phyloP scores from a whole-genome alignment of 2,329 filamentous ascomycete species.

The Cladorrhinum sp. region DNA sequence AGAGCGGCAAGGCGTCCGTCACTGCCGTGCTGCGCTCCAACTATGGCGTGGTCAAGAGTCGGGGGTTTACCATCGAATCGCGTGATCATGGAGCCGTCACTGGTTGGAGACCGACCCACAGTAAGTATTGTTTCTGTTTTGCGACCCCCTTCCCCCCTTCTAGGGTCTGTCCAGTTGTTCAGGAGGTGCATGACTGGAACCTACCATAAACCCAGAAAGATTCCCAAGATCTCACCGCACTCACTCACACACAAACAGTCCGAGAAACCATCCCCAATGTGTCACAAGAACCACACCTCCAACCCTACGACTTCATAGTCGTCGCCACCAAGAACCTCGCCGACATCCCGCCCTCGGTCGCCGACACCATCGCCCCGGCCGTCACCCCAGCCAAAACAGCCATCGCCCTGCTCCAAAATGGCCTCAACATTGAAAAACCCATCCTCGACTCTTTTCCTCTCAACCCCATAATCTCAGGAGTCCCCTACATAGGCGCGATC shows the following conservation, averaged over 20 bases:
- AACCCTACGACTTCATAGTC: constrained; percentile 54
- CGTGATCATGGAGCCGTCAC: constrained; percentile 51
- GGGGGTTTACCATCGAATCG: constrained; percentile 54
- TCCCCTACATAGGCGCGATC: constrained; percentile 51
- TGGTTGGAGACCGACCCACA: constrained; percentile 45
- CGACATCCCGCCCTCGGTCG: constrained; percentile 47
- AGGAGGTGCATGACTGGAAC: too few relatives aligned
- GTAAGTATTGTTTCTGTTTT: constrained; percentile 28
- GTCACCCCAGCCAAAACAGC: constrained; percentile 49
- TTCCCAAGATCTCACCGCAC: neutral
- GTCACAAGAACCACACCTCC: constrained; percentile 27
- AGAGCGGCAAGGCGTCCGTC: constrained; percentile 48
- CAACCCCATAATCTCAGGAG: constrained; percentile 52
- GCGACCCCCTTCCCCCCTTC: neutral
- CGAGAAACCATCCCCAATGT: constrained; percentile 48
- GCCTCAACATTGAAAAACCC: constrained; percentile 60
- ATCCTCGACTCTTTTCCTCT: constrained; percentile 47
- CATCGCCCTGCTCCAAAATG: constrained; percentile 60
- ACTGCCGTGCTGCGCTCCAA: constrained; percentile 57
- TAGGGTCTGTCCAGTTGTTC: too few relatives aligned
- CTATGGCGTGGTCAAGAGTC: constrained; percentile 43
- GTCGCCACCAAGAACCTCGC: constrained; percentile 58
- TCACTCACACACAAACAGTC: constrained; percentile 34
- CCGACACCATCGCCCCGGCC: constrained; percentile 49
- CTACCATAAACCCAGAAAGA: too few relatives aligned